Base-by-base conservation (phyloP, 352 stramenopile species). In the Aphanomyces astaci region DNA sequence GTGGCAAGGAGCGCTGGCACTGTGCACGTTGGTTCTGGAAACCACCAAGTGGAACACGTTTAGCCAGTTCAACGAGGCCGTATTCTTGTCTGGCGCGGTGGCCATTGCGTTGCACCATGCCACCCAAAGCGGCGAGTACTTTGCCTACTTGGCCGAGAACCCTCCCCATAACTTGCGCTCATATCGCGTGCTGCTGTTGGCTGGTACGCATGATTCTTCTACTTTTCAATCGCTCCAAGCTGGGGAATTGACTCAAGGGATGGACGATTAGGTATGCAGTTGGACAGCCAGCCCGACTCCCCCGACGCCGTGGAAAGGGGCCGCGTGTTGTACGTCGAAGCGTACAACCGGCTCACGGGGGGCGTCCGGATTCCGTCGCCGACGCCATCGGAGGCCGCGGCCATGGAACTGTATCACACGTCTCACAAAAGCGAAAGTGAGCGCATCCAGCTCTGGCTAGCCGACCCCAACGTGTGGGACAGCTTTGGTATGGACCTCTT, bases 1-100 rank as follows among this genome's bases (percentile, higher is more conserved):
- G 9, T 88, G 80, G 66, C 78, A 70, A 7, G 82, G 84, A 10
- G 84, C 81, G 5, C 73, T 92, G 2, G 79, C 81, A 0, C 77
- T 92, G 0, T 92, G 84, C 39, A 89, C 81, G 0, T 56, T 89
- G 4, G 68, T 90, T 4, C 75, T 90, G 22, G 81, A 92, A 76
- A 80, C 76, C 2, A 88, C 86, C 57, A 48, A 75, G 4, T 17
- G 11, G 25, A n/a, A 19, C 10, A 66, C 75, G 3, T 78, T 71
- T 19, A 39, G 65, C 9, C 70, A 71, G 10, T 63, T 87, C 11
- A 73, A 77, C 9, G 79, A 89, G 55, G 77, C 79, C 4, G 84
- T 92, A 19, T 89, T 92, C 66, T 71, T 92, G 4, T 80, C 79
- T 2, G 84, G 80, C 3, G 60, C 86, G 5, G 85, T 78, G 39